phyloP scores from a whole-genome alignment of 495 filamentous ascomycete genomes.

The Xylaria curta region DNA sequence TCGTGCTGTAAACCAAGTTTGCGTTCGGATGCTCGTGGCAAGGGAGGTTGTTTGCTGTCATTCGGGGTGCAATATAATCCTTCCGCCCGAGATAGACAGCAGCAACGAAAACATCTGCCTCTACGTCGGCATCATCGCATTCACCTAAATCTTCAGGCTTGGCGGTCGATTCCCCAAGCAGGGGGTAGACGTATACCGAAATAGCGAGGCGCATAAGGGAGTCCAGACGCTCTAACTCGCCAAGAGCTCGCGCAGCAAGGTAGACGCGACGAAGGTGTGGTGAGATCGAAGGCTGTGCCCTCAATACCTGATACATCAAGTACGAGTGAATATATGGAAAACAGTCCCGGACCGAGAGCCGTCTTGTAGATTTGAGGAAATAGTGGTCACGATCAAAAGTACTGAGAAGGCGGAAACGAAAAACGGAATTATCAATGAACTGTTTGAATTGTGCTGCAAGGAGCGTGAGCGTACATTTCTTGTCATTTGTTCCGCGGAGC shows the following conservation, averaged over 20 bases:
- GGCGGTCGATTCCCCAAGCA: too few species aligned
- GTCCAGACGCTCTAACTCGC: too few species aligned
- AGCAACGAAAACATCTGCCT: too few species aligned
- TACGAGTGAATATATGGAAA: not conserved
- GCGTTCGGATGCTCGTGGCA: too few species aligned
- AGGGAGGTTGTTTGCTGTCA: too few species aligned
- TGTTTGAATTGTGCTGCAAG: not conserved
- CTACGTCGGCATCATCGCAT: too few species aligned
- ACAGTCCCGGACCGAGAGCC: not conserved
- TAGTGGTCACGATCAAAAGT: not conserved
- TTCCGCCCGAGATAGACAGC: too few species aligned
- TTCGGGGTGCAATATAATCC: too few species aligned
- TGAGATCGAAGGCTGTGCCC: not conserved
- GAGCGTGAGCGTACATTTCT: not conserved
- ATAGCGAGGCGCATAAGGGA: too few species aligned
- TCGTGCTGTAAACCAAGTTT: not conserved
- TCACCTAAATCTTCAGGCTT: too few species aligned
- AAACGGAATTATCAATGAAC: not conserved
- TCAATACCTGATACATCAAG: not conserved
- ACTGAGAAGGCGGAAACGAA: not conserved
- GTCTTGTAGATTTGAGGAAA: not conserved
- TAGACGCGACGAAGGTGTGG: not conserved
- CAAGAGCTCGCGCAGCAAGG: too few species aligned
- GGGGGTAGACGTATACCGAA: too few species aligned
- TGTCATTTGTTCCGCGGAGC: not conserved